Evolutionary conservation across 768 basidiomycete genomes (phyloP).

Genomic region (Collybiopsis confluens): DNA sequence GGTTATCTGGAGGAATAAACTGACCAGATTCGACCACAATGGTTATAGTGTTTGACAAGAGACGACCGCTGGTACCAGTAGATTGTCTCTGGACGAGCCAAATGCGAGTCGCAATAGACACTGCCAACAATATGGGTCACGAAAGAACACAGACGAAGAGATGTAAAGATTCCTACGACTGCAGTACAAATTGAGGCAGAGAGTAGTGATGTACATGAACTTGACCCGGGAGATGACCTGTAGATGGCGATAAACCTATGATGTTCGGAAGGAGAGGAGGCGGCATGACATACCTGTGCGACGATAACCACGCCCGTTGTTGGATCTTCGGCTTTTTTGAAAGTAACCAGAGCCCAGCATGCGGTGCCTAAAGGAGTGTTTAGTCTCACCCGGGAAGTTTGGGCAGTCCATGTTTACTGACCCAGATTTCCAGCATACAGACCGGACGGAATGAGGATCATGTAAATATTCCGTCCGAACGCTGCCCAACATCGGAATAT

Average conservation of each 20-base stretch:
- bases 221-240: slow-evolving; percentile 4
- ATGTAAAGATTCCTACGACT: neutral
- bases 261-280: too few species aligned
- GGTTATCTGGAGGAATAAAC: neutral
- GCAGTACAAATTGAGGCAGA: slow-evolving; percentile 3
- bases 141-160: neutral
- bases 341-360: slow-evolving; percentile 4
- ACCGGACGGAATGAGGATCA: neutral
- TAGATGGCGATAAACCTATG: too few species aligned
- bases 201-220: slow-evolving; percentile 4
- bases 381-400: neutral
- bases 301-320: neutral
- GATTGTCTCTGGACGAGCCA: slow-evolving; percentile 5
- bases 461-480: neutral
- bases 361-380: neutral
- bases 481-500: slow-evolving; percentile 5
- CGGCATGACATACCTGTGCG: slow-evolving; percentile 3
- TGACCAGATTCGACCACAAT: slow-evolving; percentile 2
- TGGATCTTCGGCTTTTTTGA: neutral
- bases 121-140: neutral
- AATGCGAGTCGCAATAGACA: slow-evolving; percentile 1
- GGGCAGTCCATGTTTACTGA: neutral
- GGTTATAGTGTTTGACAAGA: neutral
- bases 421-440: slow-evolving; percentile 3
- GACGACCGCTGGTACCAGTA: neutral